phyloP scores from a whole-genome alignment of 495 filamentous ascomycete genomes.

The Trichoderma parareesei region DNA sequence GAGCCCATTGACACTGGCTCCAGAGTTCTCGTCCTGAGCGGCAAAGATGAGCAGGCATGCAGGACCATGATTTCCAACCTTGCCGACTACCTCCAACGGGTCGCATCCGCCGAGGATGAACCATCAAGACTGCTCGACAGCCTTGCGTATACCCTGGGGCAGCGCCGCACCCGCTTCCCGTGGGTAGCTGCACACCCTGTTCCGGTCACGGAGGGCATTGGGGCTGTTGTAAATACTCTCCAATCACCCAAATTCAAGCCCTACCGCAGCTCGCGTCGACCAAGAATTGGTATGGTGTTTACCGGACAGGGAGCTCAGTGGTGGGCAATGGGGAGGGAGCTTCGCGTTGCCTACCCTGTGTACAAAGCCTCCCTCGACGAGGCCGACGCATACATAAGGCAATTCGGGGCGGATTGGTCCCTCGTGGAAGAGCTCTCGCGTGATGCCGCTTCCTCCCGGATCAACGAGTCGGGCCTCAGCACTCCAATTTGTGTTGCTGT shows the following conservation, averaged over 20 bases:
- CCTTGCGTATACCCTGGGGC: background rate
- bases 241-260: conserved; percentile 7
- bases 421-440: background rate
- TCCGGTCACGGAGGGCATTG: conserved; percentile 11
- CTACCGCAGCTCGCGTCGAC: conserved; percentile 12
- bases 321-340: conserved; percentile 10
- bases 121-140: too few species aligned
- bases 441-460: conserved; percentile 30
- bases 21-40: background rate
- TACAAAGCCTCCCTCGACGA: background rate
- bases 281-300: conserved; percentile 13
- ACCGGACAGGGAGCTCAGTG: conserved; percentile 19
- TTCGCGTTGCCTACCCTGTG: background rate
- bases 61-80: too few species aligned
- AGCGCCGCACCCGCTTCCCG: background rate
- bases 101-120: too few species aligned
- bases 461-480: conserved; percentile 33
- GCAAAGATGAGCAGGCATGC: background rate
- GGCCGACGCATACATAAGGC: conserved; percentile 22
- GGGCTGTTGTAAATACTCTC: too few species aligned
- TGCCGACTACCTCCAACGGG: too few species aligned
- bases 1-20: background rate
- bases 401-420: background rate
- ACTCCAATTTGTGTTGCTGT: conserved; percentile 47
- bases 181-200: too few species aligned